Base-by-base conservation (phyloP, 345 rosid genomes). In the Populus davidiana region DNA sequence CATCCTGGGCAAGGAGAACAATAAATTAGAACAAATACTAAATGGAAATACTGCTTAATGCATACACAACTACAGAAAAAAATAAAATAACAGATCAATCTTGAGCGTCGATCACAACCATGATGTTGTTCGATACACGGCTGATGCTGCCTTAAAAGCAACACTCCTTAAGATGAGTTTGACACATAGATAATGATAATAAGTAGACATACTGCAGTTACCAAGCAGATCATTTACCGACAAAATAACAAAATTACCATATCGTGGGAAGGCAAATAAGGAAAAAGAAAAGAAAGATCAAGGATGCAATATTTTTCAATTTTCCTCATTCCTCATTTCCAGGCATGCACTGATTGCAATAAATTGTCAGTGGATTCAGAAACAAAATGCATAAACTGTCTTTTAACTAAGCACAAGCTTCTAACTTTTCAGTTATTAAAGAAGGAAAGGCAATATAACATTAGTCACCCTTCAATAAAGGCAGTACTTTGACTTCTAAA, bases 1-100 rank as follows among this genome's bases (percentile, higher is more conserved):
- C 89, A 61, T 82, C 93, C 94, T 92, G 91, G 5, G 43, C 6
- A 9, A 61, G 65, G 25, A 61, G 21, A 61, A 14, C 23, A 7
- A 20, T 61, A 61, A n/a, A 61, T 61, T 61, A 20, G 14, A 20
- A 61, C 25, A 61, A 61, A 61, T 47, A 13, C 52, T 12, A 47
- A 14, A 47, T 13, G 52, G 52, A 47, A 18, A 52, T 20, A 7
- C n/a, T 52, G 23, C 23, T 52, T 52, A 7, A 63, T 63, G 17
- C 36, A 63, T 25, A 27, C 31, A 63, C 35, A 63, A 63, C 27
- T 31, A 27, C 18, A 16, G 18, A 16, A 29, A 29, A 63, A 63
- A 6, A 21, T 1, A 10, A 59, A 31, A 4, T 1, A 16, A 27
- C 67, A 23, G 16, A 16, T 63, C 67, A 12, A 31, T 63, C 33